A percentile compares a stretch with the other conserved stretches of the same genome.
Evolutionary conservation across 2,329 filamentous ascomycete species (phyloP).

Genomic region (Leptosphaerulina australis): DNA sequence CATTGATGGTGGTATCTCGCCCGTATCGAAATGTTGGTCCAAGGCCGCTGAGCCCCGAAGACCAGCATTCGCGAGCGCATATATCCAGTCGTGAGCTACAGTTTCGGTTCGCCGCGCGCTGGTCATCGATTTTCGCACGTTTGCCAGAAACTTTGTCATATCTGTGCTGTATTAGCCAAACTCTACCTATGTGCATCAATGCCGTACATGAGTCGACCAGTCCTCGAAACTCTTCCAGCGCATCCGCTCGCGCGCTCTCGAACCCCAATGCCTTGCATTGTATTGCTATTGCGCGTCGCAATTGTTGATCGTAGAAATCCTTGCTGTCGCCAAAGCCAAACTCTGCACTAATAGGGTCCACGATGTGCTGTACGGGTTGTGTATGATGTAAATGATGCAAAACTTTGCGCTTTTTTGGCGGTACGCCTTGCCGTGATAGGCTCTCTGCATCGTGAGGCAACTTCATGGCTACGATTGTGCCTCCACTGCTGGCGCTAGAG

Average conservation of each 20-base stretch:
- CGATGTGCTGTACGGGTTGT: constrained; percentile 41
- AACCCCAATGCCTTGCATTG: constrained; percentile 61
- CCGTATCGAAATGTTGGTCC: constrained; percentile 50
- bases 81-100: constrained; percentile 65
- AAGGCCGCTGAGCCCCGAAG: constrained; percentile 50
- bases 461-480: constrained; percentile 45
- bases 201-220: constrained; percentile 65
- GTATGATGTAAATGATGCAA: constrained; percentile 43
- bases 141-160: constrained; percentile 60
- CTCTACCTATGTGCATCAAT: constrained; percentile 23
- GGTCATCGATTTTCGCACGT: constrained; percentile 64
- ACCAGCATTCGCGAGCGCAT: constrained; percentile 54
- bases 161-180: constrained; percentile 49
- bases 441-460: constrained; percentile 33
- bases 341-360: constrained; percentile 46
- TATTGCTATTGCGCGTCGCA: constrained; percentile 61
- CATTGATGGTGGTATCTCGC: constrained; percentile 44
- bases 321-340: constrained; percentile 52
- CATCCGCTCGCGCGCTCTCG: constrained; percentile 60
- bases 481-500: constrained; percentile 39
- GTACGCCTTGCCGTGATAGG: constrained; percentile 28
- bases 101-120: constrained; percentile 61
- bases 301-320: constrained; percentile 59
- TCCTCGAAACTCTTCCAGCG: constrained; percentile 62
- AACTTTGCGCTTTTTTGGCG: constrained; percentile 45